Evolutionary conservation across 1,284 basidiomycete species (phyloP).

Genomic region (Coniferiporia weirii): DNA sequence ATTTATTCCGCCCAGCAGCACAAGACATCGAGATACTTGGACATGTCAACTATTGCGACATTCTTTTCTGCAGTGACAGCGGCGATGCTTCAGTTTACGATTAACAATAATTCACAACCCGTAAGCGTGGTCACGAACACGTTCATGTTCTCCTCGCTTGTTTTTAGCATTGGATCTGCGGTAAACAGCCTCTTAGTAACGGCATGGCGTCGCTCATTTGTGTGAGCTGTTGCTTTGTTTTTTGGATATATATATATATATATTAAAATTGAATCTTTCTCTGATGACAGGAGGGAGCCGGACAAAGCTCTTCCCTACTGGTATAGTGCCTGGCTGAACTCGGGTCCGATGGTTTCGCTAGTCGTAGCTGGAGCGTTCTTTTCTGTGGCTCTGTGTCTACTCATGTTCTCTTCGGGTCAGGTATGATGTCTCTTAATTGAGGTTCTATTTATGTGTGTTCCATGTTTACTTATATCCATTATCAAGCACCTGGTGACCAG

Average conservation of each 20-base stretch:
- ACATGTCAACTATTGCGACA: conserved; percentile 12
- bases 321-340: neutral
- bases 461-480: neutral
- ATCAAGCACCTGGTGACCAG: neutral
- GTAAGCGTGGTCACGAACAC: conserved; percentile 5
- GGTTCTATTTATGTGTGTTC: too few relatives aligned
- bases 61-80: conserved; percentile 4
- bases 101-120: neutral
- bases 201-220: conserved; percentile 6
- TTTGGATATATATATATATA: too few relatives aligned
- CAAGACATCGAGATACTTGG: conserved; percentile 6
- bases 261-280: too few relatives aligned
- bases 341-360: conserved; percentile 5
- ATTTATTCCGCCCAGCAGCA: conserved; percentile 4
- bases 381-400: neutral
- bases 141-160: conserved; percentile 8
- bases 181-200: conserved; percentile 6
- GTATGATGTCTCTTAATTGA: neutral
- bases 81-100: neutral
- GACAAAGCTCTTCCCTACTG: neutral
- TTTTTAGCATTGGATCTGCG: conserved; percentile 11
- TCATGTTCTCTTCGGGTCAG: neutral
- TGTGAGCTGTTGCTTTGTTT: too few relatives aligned
- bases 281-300: neutral
- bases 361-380: conserved; percentile 4